Base-by-base conservation (phyloP, 495 filamentous ascomycete genomes). In the Baudoinia panamericana region DNA sequence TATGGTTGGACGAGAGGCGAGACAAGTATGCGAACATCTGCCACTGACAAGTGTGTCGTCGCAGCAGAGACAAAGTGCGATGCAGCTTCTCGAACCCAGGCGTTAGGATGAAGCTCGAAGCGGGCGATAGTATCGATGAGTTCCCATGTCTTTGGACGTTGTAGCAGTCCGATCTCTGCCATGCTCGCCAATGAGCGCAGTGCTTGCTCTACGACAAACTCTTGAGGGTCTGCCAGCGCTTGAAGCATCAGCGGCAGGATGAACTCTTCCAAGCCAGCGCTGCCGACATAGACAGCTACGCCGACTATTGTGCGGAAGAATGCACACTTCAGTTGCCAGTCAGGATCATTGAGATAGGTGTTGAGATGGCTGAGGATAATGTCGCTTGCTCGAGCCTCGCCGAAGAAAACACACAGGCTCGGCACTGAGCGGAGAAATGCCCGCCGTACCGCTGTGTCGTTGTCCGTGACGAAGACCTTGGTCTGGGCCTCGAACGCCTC, bases 271-370 rank as follows among this genome's bases (percentile, higher is more conserved):
- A 96, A 60, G 41, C 79, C 87, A 11, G 73, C 78, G 34, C 78
- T 82, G 5, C 92, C 92, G 27, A 96, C 68, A 46, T 93, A 95
- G 0, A 82, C 75, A 11, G 86, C 83, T 39, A 99, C 90, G 8
- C 87, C 87, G 15, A 95, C 82, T 15, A 96, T 87, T 0, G 87
- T 83, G 46, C 93, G 84, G 48, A 99, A 93, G 56, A 96, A 96
- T 15, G 92, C 85, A 54, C 84, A 93, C 57, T 93, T 93, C 17
- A 99, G 64, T 56, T 84, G 82, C 92, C 92, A 99, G 54, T 96
- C 87, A 39, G 76, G 73, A 52, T 95, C 92, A 50, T 99, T 99
- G 6, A 99, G 68, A 50, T 99, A 99, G 0, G 92, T 99, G 55
- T 96, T 99, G 17, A 99, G 63, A 57, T 99, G 90, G 26, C 84